A percentile compares a stretch with the other conserved stretches of the same genome.
Conservation (phyloP, 108 stramenopile genomes). For the Skeletonema grethae region DNA sequence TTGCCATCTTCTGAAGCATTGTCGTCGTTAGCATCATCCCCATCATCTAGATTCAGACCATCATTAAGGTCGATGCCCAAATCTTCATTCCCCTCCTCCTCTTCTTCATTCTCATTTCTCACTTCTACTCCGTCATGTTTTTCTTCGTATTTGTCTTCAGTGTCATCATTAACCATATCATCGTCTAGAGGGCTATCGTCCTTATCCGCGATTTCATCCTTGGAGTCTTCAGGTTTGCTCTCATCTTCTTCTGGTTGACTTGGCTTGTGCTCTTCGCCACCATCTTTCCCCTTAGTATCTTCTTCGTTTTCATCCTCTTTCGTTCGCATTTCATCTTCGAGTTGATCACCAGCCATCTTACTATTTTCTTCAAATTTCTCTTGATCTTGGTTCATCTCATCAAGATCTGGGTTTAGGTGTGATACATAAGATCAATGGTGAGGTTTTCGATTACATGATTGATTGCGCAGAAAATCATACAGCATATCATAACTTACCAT, state of each 20-base stretch:
- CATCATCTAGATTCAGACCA: conserved; percentile 56
- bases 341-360: conserved; percentile 78
- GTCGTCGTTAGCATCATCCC: conserved; percentile 46
- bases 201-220: conserved; percentile 39
- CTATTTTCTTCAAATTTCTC: conserved; percentile 95
- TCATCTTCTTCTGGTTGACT: conserved; percentile 55
- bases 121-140: conserved; percentile 70
- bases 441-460: background rate
- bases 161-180: conserved; percentile 69
- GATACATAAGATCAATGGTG: background rate
- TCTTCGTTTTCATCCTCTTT: conserved; percentile 83
- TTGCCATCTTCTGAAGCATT: conserved; percentile 40
- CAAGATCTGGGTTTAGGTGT: conserved; percentile 53
- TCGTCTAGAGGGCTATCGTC: conserved; percentile 18
- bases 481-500: conserved; percentile 13
- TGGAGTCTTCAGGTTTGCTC: conserved; percentile 45
- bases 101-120: conserved; percentile 46
- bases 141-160: conserved; percentile 83
- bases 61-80: conserved; percentile 56
- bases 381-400: conserved; percentile 80
- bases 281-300: conserved; percentile 47
- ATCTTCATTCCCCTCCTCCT: conserved; percentile 55
- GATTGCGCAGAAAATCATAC: background rate
- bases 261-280: conserved; percentile 46
- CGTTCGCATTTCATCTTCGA: conserved; percentile 92